Base-by-base conservation (phyloP, 768 basidiomycete genomes). In the Suillus paluster region DNA sequence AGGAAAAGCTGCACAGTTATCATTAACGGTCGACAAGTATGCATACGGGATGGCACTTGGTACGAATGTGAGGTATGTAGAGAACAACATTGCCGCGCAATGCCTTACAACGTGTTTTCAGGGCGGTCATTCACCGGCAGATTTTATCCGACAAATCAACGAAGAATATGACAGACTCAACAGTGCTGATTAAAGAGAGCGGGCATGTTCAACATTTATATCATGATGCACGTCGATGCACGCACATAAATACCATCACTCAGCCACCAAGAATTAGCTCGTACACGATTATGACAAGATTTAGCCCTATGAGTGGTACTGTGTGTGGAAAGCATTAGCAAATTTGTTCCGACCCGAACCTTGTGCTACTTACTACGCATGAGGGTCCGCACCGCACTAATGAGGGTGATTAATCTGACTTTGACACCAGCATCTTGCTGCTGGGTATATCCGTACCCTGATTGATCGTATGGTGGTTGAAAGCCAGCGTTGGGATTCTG, bases 251-350 rank as follows among this genome's bases (percentile, higher is more conserved):
- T 49, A 64, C 56, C 27, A 55, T 67, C 42, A 63, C 70, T 79
- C 61, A 81, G 63, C 77, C 78, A 61, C 92, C 86, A 66, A 92
- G 83, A 39, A 89, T 79, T 52, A 97, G 76, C 77, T 95, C 94
- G 74, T 94, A 96, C 65, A 90, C 68, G 68, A 97, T 95, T 67
- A 99, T 86, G 68, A 93, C 75, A 58, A 95, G 83, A 77, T 99
- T 99, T 55, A 92, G 70, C 39, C 82, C 87, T 72, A 99, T 98
- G 48, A 99, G 80, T 41, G 96, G 96, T 83, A 99, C 96, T 99
- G 7, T 69, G 66, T 64, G 53, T 21, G 41, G 11, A 55, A 25
- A 27, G 38, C 1, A 63, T 66, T 23, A 68, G 67, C 34, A 49
- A 57, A 61, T 58, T 53, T 34, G 57, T 60, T 58, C 54, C 17